Evolutionary conservation across 148 eudicot species (phyloP), one percentile per base, ranked within the genome.

Genomic region (Simmondsia chinensis): DNA sequence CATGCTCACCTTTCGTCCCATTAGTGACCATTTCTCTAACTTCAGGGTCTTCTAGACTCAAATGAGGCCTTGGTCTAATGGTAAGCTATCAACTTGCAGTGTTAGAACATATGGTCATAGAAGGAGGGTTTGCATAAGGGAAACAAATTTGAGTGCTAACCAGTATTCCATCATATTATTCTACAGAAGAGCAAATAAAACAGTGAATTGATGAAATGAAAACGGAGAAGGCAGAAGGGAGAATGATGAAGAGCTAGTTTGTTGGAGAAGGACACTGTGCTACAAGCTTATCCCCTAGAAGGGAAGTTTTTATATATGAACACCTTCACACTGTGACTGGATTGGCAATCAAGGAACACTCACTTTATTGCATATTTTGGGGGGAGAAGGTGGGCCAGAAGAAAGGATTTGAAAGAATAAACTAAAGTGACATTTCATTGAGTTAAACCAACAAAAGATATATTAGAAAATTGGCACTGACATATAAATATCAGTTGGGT

Each of bases 291-390:
- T 54, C 52, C 21, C 31, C 9, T 52, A 22, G 48, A 20, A 44
- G 23, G 20, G 51, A 44, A 50, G 36, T 7, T 9, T 60, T 49
- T 60, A 60, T 34, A 48, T 52, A 30, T 38, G 39, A 25, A 52
- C 52, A 18, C 26, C 36, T 54, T 47, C 50, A 62, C 53, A 32
- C n/a, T 48, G 5, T 24, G 40, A 14, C 39, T 62, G 55, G 67
- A 62, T 60, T 62, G 61, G 61, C 54, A 18, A 62, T 26, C 60
- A 62, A 62, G 67, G 67, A 62, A 62, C n/a, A n/a, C 55, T 7
- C 25, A 43, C 58, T 45, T 45, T 61, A 52, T 23, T 18, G 33
- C 66, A 34, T 31, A 53, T 36, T 61, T 52, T 60, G 4, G 18
- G 50, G 52, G 48, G 24, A 2, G 43, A 52, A 14, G 33, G 33